These are phyloP conservation scores for Globisporangium lucens DNA, from an alignment of 352 stramenopile genomes.

Conservation along the genomic window DNA sequence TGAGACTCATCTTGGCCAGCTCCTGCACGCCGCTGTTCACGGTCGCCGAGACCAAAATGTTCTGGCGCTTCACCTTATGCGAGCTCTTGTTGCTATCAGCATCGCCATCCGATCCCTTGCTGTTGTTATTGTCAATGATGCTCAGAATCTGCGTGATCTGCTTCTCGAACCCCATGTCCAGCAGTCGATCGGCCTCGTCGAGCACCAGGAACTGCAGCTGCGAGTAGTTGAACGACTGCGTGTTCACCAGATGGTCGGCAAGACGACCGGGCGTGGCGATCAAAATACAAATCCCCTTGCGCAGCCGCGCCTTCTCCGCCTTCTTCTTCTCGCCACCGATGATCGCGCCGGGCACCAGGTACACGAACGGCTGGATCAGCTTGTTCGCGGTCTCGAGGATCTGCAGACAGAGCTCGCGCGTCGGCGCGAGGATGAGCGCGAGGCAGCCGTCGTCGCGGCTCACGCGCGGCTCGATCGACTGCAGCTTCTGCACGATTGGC, in stretches of 20 bases:
- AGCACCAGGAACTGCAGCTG: conserved; percentile 95
- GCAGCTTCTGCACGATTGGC: conserved; percentile 91
- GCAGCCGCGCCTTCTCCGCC: conserved; percentile 78
- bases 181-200: conserved; percentile 98
- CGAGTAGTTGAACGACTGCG: conserved; percentile 88
- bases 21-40: conserved; percentile 85
- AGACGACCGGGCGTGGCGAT: conserved; percentile 97
- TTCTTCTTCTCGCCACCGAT: conserved; percentile 95
- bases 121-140: conserved; percentile 92
- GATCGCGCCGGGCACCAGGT: conserved; percentile 80
- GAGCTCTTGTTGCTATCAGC: conserved; percentile 18
- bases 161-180: conserved; percentile 99
- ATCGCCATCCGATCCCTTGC: conserved; percentile 35
- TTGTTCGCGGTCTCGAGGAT: conserved; percentile 95
- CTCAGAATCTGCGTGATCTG: conserved; percentile 98
- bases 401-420: conserved; percentile 93
- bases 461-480: conserved; percentile 64
- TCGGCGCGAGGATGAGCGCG: conserved; percentile 93
- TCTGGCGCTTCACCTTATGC: conserved; percentile 38
- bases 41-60: conserved; percentile 86
- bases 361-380: conserved; percentile 93
- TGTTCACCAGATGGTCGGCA: conserved; percentile 95
- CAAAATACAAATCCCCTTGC: conserved; percentile 95
- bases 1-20: conserved; percentile 81
- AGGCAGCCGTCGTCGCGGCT: conserved; percentile 83